These are phyloP conservation scores for Herpomyces periplanetae DNA, from an alignment of 2,329 filamentous ascomycete genomes.

Conservation along the genomic window DNA sequence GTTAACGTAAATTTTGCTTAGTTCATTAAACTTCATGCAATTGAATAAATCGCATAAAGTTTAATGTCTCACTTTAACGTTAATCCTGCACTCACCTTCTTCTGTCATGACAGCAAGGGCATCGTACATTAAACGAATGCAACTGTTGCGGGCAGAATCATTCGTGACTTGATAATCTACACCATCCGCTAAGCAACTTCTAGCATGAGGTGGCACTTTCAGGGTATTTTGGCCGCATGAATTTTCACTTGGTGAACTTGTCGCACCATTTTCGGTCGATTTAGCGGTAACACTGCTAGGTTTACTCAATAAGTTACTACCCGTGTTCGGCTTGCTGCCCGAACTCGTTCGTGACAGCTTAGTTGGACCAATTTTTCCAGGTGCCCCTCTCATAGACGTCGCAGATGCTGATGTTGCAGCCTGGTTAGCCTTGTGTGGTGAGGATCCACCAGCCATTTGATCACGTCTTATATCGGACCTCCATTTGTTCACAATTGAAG, in stretches of 20 bases:
- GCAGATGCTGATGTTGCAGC: conserved; percentile 5
- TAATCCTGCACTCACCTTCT: conserved; percentile 11
- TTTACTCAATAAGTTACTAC: no score
- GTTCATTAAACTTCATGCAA: neutral
- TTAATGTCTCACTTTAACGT: no score
- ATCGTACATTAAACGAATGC: conserved; percentile 70
- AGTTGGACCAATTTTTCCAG: conserved; percentile 7
- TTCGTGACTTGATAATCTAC: conserved; percentile 38
- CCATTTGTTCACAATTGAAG: conserved; percentile 59
- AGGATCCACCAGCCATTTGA: conserved; percentile 9
- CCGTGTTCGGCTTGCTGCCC: no score
- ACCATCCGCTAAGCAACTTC: conserved; percentile 41
- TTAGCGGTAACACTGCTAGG: conserved; percentile 6
- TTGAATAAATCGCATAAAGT: no score
- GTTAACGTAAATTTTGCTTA: neutral
- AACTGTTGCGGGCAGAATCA: conserved; percentile 33
- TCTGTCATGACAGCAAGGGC: conserved; percentile 34
- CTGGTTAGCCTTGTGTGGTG: conserved; percentile 12
- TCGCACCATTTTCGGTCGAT: conserved; percentile 15
- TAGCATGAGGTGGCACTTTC: conserved; percentile 24
- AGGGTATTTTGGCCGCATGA: conserved; percentile 13
- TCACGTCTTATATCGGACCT: conserved; percentile 27
- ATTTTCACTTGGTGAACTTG: conserved; percentile 9
- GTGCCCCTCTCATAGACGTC: neutral
- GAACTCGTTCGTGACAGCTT: no score